Base-by-base conservation (phyloP, 2,329 filamentous ascomycete genomes). In the Colletotrichum sp. region DNA sequence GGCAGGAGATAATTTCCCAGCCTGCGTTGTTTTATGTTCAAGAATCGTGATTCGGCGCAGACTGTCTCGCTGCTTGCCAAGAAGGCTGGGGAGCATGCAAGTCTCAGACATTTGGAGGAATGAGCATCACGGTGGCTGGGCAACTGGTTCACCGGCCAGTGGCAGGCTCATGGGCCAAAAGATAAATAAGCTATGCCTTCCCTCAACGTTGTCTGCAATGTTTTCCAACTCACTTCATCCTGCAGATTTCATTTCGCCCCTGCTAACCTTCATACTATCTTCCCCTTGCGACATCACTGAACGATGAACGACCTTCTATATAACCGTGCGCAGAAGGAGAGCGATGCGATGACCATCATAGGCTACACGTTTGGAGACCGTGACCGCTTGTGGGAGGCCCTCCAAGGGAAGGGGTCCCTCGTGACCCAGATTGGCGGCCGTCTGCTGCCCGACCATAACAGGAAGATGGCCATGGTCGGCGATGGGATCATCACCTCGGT, bases 351-450 rank as follows among this genome's bases (percentile, higher is more conserved):
- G 44, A 0, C 44, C 44, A 48, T 48, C 44, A 48, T 48, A 1
- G 44, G 0, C 44, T 48, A 48, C 10, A 0, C 0, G 0, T 48
- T 48, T 22, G 0, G 0, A 48, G 3, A 48, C 44, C 44, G 44
- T 0, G 44, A 48, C n/a, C 18, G n/a, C n/a, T n/a, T 65, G 7
- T 44, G 62, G 62, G 62, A 65, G 32, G 62, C 62, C 3, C 32
- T 65, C 3, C 62, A 44, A 13, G 62, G 34, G 13, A 24, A 32
- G 2, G 22, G 62, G 5, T 65, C 62, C 5, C n/a, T 22, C 8
- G 36, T 65, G n/a, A 16, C 16, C 6, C 28, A 28, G 2, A 28
- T 28, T 28, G 28, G 28, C 2, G 28, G 28, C 28, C 28, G 26
- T 7, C 26, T 2, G 6, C 6, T 28, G 26, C 26, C 6, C 7